Conservation (phyloP, 2,329 filamentous ascomycete species). For the Cercospora canescens region DNA sequence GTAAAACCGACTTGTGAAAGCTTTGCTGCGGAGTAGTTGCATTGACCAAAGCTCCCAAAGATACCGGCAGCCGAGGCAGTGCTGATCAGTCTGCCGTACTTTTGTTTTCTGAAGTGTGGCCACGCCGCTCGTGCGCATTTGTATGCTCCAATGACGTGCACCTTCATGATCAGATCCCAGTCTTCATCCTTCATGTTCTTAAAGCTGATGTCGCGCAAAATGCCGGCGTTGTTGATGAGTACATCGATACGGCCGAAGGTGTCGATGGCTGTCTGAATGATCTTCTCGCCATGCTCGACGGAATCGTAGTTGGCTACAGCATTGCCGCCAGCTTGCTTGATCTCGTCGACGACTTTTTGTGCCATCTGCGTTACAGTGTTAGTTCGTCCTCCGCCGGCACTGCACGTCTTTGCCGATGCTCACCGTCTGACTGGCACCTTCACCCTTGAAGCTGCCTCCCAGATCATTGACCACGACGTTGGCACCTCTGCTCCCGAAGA, state of each 20-base stretch:
- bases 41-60: constrained; percentile 93
- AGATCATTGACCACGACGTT: constrained; percentile 97
- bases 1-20: constrained; percentile 94
- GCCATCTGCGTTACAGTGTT: constrained; percentile 59
- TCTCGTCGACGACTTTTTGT: constrained; percentile 79
- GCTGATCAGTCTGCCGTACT: constrained; percentile 95
- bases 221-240: constrained; percentile 97
- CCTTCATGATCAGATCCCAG: constrained; percentile 92
- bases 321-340: constrained; percentile 85
- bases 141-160: constrained; percentile 91
- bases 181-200: constrained; percentile 98
- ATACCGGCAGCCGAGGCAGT: constrained; percentile 94
- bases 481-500: constrained; percentile 89
- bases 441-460: constrained; percentile 88
- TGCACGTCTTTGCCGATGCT: background rate
- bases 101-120: constrained; percentile 98
- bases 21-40: constrained; percentile 97
- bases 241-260: constrained; percentile 85
- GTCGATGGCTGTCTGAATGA: constrained; percentile 85
- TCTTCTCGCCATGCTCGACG: constrained; percentile 89
- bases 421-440: constrained; percentile 73
- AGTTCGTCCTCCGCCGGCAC: background rate
- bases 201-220: constrained; percentile 92
- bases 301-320: constrained; percentile 97
- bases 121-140: constrained; percentile 94